Evolutionary conservation across 352 stramenopile genomes (phyloP).

Genomic region (Globisporangium cylindrosporum): DNA sequence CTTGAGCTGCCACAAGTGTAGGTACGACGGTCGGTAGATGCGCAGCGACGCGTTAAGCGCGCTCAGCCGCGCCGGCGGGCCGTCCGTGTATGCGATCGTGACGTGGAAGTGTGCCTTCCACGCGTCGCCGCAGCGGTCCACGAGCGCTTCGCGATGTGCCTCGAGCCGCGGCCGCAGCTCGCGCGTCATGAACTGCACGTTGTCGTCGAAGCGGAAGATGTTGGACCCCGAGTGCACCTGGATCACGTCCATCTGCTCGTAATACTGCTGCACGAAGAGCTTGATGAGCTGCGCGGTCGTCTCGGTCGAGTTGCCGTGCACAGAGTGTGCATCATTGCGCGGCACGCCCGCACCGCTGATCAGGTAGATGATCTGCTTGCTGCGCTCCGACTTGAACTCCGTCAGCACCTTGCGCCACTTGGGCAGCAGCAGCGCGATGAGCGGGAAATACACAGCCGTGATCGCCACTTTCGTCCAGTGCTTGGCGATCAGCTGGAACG

Average conservation of each 20-base stretch:
- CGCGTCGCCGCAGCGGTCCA: constrained; percentile 85
- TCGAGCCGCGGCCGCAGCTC: constrained; percentile 94
- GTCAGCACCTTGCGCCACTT: constrained; percentile 88
- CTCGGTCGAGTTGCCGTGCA: constrained; percentile 95
- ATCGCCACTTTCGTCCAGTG: constrained; percentile 71
- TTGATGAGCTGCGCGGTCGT: constrained; percentile 90
- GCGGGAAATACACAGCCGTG: constrained; percentile 93
- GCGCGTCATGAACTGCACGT: constrained; percentile 96
- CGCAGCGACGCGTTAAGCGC: constrained; percentile 95
- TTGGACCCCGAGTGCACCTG: constrained; percentile 96
- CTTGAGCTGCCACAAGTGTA: constrained; percentile 99
- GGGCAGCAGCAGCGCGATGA: constrained; percentile 92
- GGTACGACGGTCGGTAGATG: constrained; percentile 93
- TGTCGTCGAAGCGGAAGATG: constrained; percentile 95
- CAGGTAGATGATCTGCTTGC: constrained; percentile 93
- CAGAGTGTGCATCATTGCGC: constrained; percentile 90
- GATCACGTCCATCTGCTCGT: constrained; percentile 92
- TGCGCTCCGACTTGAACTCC: constrained; percentile 75
- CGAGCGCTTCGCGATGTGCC: constrained; percentile 91
- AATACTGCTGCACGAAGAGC: constrained; percentile 91
- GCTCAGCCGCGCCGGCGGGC: constrained; percentile 92
- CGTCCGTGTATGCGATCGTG: constrained; percentile 96
- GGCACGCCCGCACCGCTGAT: constrained; percentile 95
- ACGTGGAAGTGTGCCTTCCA: constrained; percentile 95
- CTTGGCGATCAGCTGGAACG: constrained; percentile 51